These are phyloP conservation scores for Thielaviopsis euricoi DNA, from an alignment of 2,329 filamentous ascomycete species.

Conservation along the genomic window DNA sequence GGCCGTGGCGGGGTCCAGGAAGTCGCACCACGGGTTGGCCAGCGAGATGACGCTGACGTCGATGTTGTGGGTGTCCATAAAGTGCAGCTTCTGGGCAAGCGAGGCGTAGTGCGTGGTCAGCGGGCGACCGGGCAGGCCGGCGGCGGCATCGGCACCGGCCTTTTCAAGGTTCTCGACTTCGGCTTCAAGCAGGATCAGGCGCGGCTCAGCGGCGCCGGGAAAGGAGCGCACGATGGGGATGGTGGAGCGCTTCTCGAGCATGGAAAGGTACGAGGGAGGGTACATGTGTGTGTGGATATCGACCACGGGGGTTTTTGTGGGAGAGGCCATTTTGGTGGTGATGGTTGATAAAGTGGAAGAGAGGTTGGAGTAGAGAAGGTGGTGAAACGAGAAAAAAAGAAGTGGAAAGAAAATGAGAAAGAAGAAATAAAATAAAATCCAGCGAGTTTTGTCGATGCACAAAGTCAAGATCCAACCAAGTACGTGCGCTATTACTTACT, in stretches of 20 bases:
- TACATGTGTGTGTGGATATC: conserved; percentile 59
- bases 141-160: conserved; percentile 33
- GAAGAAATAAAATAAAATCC: too few species aligned
- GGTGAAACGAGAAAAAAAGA: too few species aligned
- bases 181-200: conserved; percentile 47
- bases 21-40: conserved; percentile 91
- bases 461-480: too few species aligned
- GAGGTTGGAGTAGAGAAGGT: too few species aligned
- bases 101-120: conserved; percentile 73
- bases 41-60: conserved; percentile 72
- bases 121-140: conserved; percentile 52
- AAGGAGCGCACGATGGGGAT: conserved; percentile 61
- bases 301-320: conserved; percentile 27
- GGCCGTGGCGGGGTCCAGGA: conserved; percentile 43
- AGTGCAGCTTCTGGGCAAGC: conserved; percentile 61
- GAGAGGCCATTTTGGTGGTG: not conserved
- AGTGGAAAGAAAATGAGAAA: too few species aligned
- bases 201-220: conserved; percentile 35
- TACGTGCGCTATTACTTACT: too few species aligned
- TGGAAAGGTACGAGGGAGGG: conserved; percentile 43
- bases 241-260: conserved; percentile 39
- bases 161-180: conserved; percentile 30
- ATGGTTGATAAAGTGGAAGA: too few species aligned
- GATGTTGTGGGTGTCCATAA: conserved; percentile 77
- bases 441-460: too few species aligned